Evolutionary conservation across 441 rosid species (phyloP), one percentile per base, ranked within the genome.

Genomic region (Manihot esculenta): DNA sequence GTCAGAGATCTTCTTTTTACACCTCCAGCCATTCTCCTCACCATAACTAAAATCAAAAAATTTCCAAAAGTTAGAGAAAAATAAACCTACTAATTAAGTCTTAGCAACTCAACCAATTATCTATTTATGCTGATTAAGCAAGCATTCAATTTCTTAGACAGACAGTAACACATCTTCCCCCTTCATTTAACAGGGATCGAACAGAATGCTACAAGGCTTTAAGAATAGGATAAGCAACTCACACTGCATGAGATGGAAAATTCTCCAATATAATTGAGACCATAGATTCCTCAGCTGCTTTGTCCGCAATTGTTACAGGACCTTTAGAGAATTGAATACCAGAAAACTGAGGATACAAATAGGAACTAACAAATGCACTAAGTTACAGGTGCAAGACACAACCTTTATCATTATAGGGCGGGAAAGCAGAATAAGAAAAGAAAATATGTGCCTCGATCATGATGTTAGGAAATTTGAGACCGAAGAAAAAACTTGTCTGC

Each of bases 11-110:
- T 86, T 76, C 71, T 89, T 89, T 68, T 82, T 83, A 84, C 95
- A 93, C 76, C 85, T 87, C 99, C 99, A 95, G 17, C 98, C 97
- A 59, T 87, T 89, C 84, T 94, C 99, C 87, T 94, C 99, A 35
- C 99, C 99, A 70, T 64, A 91, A 78, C 99, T 95, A 84, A 78
- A 82, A 72, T 66, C 59, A 75, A 72, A 81, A 58, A 38, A 20
- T 71, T 24, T 74, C 63, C 1, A 26, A 64, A 11, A 26, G 58
- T 62, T 62, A 79, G 42, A 68, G 59, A 72, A 73, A 65, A 71
- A 38, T 30, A 50, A 38, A 66, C 12, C 20, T 42, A 15, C 13
- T 5, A 15, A 48, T 65, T 10, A 49, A 63, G 35, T 63, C n/a
- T 44, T 23, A 20, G 48, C 30, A 63, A 45, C 13, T 63, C 67